Base-by-base conservation (phyloP, 805 yeast genomes). In the Candida stauntonica region DNA sequence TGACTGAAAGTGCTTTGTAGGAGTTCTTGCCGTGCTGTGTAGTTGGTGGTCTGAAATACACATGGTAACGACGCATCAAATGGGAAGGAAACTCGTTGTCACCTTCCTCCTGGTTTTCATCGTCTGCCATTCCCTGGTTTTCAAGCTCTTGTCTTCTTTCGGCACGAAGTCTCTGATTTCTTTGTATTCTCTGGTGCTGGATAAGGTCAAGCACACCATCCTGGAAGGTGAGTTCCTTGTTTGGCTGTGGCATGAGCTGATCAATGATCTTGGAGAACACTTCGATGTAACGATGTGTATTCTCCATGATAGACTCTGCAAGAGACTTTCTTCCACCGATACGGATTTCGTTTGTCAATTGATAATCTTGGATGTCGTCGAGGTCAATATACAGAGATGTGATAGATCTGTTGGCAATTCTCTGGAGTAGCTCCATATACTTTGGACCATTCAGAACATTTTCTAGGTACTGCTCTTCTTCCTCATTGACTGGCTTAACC, bases 201-300 rank as follows among this genome's bases (percentile, higher is more conserved):
- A 93, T 86, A 42, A 93, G 94, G 57, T 93, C 99, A 46, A 93
- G 66, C 11, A 93, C 98, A 50, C 86, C 95, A 59, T 87, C 96
- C 49, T 79, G 78, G 58, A 83, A 86, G 31, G 79, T 67, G 36
- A 91, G 70, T 44, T 85, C 89, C 35, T 72, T 77, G 2, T 93
- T 81, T n/a, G 98, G 91, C 45, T 71, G 73, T 0, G 99, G 99
- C 76, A 91, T 74, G 41, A 86, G 60, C 34, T 77, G 79, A 62
- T 93, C 99, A 31, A 86, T 75, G 13, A 79, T 80, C 34, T 68
- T 65, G 35, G 86, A 72, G 56, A 94, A 83, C 19, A 93, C 56
- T 52, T 91, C 97, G 17, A 78, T 62, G 55, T 81, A 91, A 51
- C 86, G 86, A 51, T 78, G 68, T 0, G 98, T 77, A 60, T 93